Evolutionary conservation across 768 basidiomycete species (phyloP).

Genomic region (Polyporus arcularius): DNA sequence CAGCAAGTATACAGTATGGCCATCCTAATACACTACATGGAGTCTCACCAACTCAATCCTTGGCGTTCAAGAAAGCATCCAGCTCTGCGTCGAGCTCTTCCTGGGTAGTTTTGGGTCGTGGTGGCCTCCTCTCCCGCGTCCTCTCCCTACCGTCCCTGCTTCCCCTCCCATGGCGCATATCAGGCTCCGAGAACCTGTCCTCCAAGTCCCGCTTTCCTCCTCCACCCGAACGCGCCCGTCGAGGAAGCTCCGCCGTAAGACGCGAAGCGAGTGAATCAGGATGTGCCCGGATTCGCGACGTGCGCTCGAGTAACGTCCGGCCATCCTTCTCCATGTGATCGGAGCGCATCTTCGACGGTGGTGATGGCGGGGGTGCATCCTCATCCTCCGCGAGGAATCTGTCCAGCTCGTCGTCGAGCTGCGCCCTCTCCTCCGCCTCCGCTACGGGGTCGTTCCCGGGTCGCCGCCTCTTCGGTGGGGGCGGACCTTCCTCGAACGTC

Average conservation of each 20-base stretch:
- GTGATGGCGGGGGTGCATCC: slow-evolving; percentile 39
- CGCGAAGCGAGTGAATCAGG: slow-evolving; percentile 44
- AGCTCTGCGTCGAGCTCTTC: slow-evolving; percentile 83
- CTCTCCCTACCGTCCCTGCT: slow-evolving; percentile 30
- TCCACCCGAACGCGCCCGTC: slow-evolving; percentile 35
- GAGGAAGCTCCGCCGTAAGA: slow-evolving; percentile 46
- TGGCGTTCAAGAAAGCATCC: slow-evolving; percentile 70
- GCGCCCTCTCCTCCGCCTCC: slow-evolving; percentile 37
- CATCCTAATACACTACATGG: background rate
- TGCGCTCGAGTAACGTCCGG: slow-evolving; percentile 57
- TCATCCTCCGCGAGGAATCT: slow-evolving; percentile 57
- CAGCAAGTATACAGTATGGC: background rate
- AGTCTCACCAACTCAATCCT: slow-evolving; percentile 31
- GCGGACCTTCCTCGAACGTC: slow-evolving; percentile 34
- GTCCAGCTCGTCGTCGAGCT: slow-evolving; percentile 70
- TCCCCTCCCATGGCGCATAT: slow-evolving; percentile 2
- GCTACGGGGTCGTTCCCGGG: slow-evolving; percentile 36
- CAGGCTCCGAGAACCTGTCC: slow-evolving; percentile 4
- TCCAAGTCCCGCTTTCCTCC: slow-evolving; percentile 18
- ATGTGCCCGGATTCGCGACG: slow-evolving; percentile 47
- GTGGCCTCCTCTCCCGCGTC: slow-evolving; percentile 34
- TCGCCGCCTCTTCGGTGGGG: slow-evolving; percentile 35
- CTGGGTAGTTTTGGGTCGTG: slow-evolving; percentile 58
- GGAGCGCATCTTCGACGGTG: slow-evolving; percentile 68
- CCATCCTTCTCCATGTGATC: slow-evolving; percentile 58